These are phyloP conservation scores for Cryptococcus depauperatus DNA, from an alignment of 1,284 basidiomycete species.

Conservation along the genomic window DNA sequence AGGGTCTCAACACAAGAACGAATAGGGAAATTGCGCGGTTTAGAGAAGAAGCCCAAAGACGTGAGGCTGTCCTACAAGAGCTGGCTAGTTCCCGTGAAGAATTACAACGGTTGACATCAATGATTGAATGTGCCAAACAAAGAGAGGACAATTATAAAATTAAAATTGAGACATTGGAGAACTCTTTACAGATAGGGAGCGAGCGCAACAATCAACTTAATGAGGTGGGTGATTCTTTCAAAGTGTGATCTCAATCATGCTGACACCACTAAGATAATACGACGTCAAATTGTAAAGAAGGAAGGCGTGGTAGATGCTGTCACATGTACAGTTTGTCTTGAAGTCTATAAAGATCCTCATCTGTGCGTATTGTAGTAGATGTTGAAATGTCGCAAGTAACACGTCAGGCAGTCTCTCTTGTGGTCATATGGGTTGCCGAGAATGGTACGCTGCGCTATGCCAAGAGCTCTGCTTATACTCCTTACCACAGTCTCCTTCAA, in stretches of 20 bases:
- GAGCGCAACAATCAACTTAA: constrained; percentile 6
- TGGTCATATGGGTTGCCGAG: constrained; percentile 40
- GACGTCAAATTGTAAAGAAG: constrained; percentile 19
- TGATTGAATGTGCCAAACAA: constrained; percentile 5
- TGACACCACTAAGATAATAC: constrained; percentile 16
- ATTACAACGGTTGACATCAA: neutral
- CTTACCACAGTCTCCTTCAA: constrained; percentile 20
- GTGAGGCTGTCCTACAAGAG: constrained; percentile 1
- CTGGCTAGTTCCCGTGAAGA: constrained; percentile 2
- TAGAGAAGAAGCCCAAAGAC: constrained; percentile 6
- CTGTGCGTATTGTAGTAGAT: constrained; percentile 24
- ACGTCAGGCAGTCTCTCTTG: constrained; percentile 29
- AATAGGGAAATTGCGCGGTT: neutral
- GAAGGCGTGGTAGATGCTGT: constrained; percentile 31
- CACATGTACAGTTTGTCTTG: constrained; percentile 38
- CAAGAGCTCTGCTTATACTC: constrained; percentile 1
- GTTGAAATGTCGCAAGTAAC: constrained; percentile 1
- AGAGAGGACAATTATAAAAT: constrained; percentile 11
- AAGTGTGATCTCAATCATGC: neutral
- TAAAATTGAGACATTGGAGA: constrained; percentile 12
- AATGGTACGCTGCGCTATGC: constrained; percentile 26
- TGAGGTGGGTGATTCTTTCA: constrained; percentile 1
- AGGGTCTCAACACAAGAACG: no score
- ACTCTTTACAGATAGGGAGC: constrained; percentile 5
- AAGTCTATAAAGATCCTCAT: constrained; percentile 37